Evolutionary conservation across 768 basidiomycete genomes (phyloP).

Genomic region (Russula sp.): DNA sequence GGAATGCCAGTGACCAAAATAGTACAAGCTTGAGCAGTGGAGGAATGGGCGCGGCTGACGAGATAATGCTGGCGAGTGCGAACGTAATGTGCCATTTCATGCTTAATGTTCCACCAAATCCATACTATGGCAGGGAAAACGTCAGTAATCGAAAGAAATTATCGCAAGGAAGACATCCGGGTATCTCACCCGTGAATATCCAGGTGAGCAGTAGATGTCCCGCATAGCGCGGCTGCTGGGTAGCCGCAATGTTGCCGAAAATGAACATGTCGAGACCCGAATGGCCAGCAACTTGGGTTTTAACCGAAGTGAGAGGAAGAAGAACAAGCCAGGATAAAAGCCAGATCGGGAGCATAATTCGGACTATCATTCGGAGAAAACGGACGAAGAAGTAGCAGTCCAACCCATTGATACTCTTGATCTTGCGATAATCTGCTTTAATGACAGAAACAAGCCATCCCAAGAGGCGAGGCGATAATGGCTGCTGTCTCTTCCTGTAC

Average conservation of each 20-base stretch:
- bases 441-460: slow-evolving; percentile 65
- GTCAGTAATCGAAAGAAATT: background rate
- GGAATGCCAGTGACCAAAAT: slow-evolving; percentile 90
- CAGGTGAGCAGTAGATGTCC: slow-evolving; percentile 76
- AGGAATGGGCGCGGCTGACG: slow-evolving; percentile 63
- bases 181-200: slow-evolving; percentile 67
- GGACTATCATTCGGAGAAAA: slow-evolving; percentile 77
- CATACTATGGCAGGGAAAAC: slow-evolving; percentile 44
- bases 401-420: slow-evolving; percentile 65
- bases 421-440: slow-evolving; percentile 51
- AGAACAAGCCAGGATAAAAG: slow-evolving; percentile 80
- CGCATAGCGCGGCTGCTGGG: slow-evolving; percentile 53
- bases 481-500: slow-evolving; percentile 48
- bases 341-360: slow-evolving; percentile 87
- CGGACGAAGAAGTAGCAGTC: slow-evolving; percentile 95
- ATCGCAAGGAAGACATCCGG: background rate
- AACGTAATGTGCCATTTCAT: slow-evolving; percentile 78
- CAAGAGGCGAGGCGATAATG: slow-evolving; percentile 44
- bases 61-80: slow-evolving; percentile 77
- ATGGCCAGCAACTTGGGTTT: slow-evolving; percentile 40
- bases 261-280: slow-evolving; percentile 63
- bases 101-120: slow-evolving; percentile 76
- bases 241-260: slow-evolving; percentile 67
- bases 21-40: slow-evolving; percentile 81
- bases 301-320: slow-evolving; percentile 63